These are phyloP conservation scores for Leonotis leonurus DNA, from an alignment of 257 asterid genomes.

Conservation along the genomic window DNA sequence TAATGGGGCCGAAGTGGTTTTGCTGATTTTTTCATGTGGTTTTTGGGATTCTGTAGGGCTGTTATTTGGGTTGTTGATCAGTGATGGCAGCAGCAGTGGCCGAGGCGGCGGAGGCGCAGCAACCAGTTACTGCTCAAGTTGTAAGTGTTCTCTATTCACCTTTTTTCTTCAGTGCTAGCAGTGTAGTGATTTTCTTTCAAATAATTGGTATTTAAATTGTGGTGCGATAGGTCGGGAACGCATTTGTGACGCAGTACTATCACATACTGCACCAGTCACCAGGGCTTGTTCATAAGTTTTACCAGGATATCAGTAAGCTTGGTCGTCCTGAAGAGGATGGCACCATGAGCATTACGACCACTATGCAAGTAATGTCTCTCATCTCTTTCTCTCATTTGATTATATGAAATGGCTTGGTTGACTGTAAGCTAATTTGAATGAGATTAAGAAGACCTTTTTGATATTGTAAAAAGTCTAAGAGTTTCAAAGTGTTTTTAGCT, in stretches of 20 bases:
- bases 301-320: conserved; percentile 74
- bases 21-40: conserved; percentile 11
- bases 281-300: conserved; percentile 60
- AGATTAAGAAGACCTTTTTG: neutral
- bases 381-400: neutral
- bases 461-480: too few relatives aligned
- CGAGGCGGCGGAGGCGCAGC: conserved; percentile 34
- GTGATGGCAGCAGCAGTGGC: conserved; percentile 43
- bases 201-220: neutral
- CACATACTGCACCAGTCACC: conserved; percentile 80
- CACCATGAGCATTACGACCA: conserved; percentile 62
- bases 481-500: neutral
- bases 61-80: conserved; percentile 22
- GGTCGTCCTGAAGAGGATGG: conserved; percentile 89
- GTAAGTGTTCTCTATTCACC: conserved; percentile 33
- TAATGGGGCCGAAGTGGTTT: neutral
- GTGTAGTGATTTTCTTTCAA: neutral
- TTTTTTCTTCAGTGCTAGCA: neutral
- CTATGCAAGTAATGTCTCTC: conserved; percentile 59
- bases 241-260: conserved; percentile 86
- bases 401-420: neutral
- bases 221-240: conserved; percentile 66
- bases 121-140: conserved; percentile 46
- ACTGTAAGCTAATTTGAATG: neutral
- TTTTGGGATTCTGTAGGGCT: conserved; percentile 22